Evolutionary conservation across 2,329 filamentous ascomycete species (phyloP), one percentile per base, ranked within the genome.

Genomic region (Aspergillus quadrilineatus): DNA sequence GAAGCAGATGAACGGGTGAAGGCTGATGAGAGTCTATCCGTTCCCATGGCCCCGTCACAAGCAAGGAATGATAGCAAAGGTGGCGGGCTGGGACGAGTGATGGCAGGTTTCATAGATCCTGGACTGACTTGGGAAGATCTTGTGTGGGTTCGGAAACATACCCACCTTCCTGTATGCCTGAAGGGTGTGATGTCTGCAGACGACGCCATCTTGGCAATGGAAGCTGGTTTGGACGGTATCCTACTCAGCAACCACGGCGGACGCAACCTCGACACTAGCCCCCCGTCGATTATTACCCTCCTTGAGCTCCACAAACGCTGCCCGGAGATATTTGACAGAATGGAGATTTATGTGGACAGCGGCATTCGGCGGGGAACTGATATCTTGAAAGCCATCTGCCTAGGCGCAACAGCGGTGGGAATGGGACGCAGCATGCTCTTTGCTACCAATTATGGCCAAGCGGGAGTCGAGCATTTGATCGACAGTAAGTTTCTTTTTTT

Each of bases 231-330:
- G 50, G 77, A 83, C 54, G 82, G 82, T 3, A 81, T 85, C 48
- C 68, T 84, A 57, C 62, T 86, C 30, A 82, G 79, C 58, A 86
- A 85, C 59, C 83, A 85, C 55, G 83, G 83, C 22, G 83, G 83
- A 3, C 73, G 83, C 29, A 80, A 81, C 1, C 71, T 83, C 1
- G 82, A 85, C 53, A 81, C 79, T 26, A 75, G 70, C 44, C 80
- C 67, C 17, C 77, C 81, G 1, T 77, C 77, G 0, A 78, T 83
- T 8, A 70, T 83, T 26, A 80, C 80, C 0, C 72, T 84, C 0
- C 67, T 84, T 2, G 82, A 84, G 60, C 75, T 84, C 12, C 78
- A 82, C 10, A 75, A 67, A 39, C 70, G 74, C 9, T 82, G 76
- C 53, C 81, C 80, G 0, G 76, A 81, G 56, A 75, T 80, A 2